A percentile compares a stretch with the other conserved stretches of the same genome.
phyloP scores from a whole-genome alignment of 257 asterid genomes.

The Solanum phureja region DNA sequence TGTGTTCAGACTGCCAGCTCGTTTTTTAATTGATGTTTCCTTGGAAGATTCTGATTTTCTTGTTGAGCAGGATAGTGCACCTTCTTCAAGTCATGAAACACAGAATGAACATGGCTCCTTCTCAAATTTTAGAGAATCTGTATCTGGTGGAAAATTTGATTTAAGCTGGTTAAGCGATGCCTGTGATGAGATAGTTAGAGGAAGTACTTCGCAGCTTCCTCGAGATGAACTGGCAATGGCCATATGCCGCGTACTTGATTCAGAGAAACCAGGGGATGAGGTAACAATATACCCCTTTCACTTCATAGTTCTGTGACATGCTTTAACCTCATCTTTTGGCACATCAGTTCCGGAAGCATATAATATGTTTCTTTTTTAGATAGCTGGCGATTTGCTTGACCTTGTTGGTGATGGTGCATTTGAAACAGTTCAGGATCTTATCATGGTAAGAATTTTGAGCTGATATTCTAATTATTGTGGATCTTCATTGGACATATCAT shows the following conservation, averaged over 20 bases:
- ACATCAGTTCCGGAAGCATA: slow-evolving; percentile 6
- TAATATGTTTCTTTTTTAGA: slow-evolving; percentile 26
- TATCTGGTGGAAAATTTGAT: slow-evolving; percentile 42
- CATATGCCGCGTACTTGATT: slow-evolving; percentile 88
- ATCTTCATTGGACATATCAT: background rate
- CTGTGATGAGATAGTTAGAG: slow-evolving; percentile 59
- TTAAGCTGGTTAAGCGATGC: slow-evolving; percentile 82
- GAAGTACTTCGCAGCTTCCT: slow-evolving; percentile 76
- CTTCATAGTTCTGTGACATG: slow-evolving; percentile 5
- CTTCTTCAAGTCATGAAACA: slow-evolving; percentile 26
- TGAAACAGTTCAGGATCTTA: slow-evolving; percentile 88
- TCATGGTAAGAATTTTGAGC: slow-evolving; percentile 37
- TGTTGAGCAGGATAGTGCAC: slow-evolving; percentile 33
- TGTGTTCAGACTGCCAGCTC: slow-evolving; percentile 60
- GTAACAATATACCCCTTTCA: slow-evolving; percentile 20
- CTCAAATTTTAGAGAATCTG: slow-evolving; percentile 21
- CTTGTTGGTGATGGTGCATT: slow-evolving; percentile 92
- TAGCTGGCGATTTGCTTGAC: slow-evolving; percentile 95
- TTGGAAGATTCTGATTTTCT: slow-evolving; percentile 38
- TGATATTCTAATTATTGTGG: background rate
- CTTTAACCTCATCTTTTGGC: slow-evolving; percentile 1
- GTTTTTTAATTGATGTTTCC: slow-evolving; percentile 61
- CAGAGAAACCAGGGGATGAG: slow-evolving; percentile 96
- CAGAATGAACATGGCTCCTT: slow-evolving; percentile 30
- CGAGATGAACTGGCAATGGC: slow-evolving; percentile 95